Evolutionary conservation across 2,329 filamentous ascomycete species (phyloP), one percentile per base, ranked within the genome.

Genomic region (Talaromyces sp.): DNA sequence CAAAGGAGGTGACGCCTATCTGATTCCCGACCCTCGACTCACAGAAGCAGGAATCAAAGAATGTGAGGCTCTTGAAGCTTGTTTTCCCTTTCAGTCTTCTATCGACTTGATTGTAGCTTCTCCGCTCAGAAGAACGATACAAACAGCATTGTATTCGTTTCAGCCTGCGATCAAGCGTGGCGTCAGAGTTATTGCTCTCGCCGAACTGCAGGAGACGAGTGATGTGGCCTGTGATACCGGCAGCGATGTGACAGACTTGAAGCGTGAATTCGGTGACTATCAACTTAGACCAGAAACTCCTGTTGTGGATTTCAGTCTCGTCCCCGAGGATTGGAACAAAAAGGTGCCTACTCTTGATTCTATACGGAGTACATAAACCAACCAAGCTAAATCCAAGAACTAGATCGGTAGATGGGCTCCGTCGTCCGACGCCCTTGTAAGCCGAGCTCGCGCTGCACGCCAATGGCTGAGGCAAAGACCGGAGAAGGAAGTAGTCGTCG

Each of bases 401-500:
- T 33, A 67, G 66, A 59, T 52, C 39, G 66, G 66, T 16, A 62
- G 47, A 66, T 66, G 57, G 41, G 60, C 54, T 1, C 66, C 64
- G 4, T 64, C 64, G 13, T 66, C 64, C 9, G 56, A 50, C n/a
- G 66, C 66, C 24, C 39, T 67, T 3, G 58, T 67, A 41, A 52
- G 48, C 1, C 66, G 69, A 7, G 68, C 67, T 27, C 62, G 62
- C 13, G 57, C 45, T 6, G 64, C 64, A 10, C 33, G 69, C 11
- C 43, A 35, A 37, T 70, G 68, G 68, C 47, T 70, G 48, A 57
- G 31, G 7, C 41, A n/a, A 33, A 50, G 67, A 22, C 61, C 66
- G 7, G 69, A 68, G 48, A 68, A 65, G 31, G 66, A 68, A 35
- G 60, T 68, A 24, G 66, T 65, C 22, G 61, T 69, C 2, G 66